Evolutionary conservation across 1,284 basidiomycete species (phyloP).

Genomic region (Cryptococcus deneoformans): DNA sequence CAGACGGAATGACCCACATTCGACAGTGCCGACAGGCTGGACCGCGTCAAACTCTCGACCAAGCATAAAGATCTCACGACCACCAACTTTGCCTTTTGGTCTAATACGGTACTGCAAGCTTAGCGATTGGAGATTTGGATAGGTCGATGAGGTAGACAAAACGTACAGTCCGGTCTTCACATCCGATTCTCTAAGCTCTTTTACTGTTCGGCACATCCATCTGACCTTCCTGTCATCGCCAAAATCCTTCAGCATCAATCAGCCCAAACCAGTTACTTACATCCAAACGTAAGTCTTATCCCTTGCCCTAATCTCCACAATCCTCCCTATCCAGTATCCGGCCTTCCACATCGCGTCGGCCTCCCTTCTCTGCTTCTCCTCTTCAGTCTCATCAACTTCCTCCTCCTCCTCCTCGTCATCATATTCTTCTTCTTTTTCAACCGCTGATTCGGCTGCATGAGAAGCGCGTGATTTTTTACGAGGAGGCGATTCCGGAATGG

Average conservation of each 20-base stretch:
- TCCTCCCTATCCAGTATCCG: slow-evolving; percentile 19
- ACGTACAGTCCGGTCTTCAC: slow-evolving; percentile 14
- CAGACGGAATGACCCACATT: slow-evolving; percentile 10
- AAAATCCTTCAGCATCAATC: background rate
- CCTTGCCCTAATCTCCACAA: slow-evolving; percentile 20
- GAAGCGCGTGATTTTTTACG: background rate
- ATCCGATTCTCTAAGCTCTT: slow-evolving; percentile 9
- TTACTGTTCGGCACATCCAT: slow-evolving; percentile 16
- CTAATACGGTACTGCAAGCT: background rate
- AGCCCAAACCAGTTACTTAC: slow-evolving; percentile 11
- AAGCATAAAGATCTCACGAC: slow-evolving; percentile 19
- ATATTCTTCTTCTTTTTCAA: background rate
- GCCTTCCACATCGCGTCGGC: slow-evolving; percentile 6
- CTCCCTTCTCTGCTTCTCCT: slow-evolving; percentile 1
- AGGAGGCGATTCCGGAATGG: background rate
- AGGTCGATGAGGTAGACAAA: background rate
- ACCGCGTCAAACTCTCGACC: slow-evolving; percentile 12
- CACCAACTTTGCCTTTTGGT: slow-evolving; percentile 7
- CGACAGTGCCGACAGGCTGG: slow-evolving; percentile 21
- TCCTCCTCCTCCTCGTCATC: background rate
- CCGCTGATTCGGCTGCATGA: background rate
- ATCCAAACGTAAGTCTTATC: slow-evolving; percentile 18
- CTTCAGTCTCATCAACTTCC: background rate
- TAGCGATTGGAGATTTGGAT: background rate
- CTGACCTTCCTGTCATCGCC: slow-evolving; percentile 12